Base-by-base conservation (phyloP, 306 rosid genomes). In the Medicago lupulina region DNA sequence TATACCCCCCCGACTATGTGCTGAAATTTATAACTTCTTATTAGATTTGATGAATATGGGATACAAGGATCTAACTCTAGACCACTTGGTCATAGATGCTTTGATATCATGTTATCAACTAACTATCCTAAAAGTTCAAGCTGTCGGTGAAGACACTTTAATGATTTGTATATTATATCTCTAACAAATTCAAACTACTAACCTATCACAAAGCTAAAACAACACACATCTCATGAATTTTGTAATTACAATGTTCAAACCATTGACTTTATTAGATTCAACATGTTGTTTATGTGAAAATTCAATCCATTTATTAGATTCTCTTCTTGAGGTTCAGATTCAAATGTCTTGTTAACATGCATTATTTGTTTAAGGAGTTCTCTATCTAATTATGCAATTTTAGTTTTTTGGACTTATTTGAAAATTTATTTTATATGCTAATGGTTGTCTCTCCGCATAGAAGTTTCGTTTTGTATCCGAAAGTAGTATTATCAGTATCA, bases 241-340 rank as follows among this genome's bases (percentile, higher is more conserved):
- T 15, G 23, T 36, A 62, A 36, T 23, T 36, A 34, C 18, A 36
- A 62, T 7, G 19, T 18, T 14, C 23, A 62, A 34, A 61, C 67
- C n/a, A 31, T 61, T 61, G 16, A 14, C 9, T 39, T 34, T 6
- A 31, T 61, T 31, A 61, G 7, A 46, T 34, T 46, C 31, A 15
- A 50, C 44, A 3, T 13, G 12, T 44, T 62, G 23, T 15, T 50
- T 51, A 15, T 71, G 39, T 9, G 36, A 64, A 71, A 60, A 40
- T 72, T 53, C 73, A 49, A 63, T 63, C 8, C 38, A 28, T 50
- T 16, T 16, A 51, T 38, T 51, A 53, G 28, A 14, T 41, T 64
- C 40, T 71, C 31, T 62, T 76, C 74, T 62, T 18, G 31, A 28
- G 31, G 31, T 28, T 3, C 31, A 28, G 31, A 3, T 28, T 28